Percentiles rank a stretch among this genome's conserved stretches.
Evolutionary conservation across 176 grass and related monocot species (phyloP).

Genomic region (Echinochloa phyllopogon): DNA sequence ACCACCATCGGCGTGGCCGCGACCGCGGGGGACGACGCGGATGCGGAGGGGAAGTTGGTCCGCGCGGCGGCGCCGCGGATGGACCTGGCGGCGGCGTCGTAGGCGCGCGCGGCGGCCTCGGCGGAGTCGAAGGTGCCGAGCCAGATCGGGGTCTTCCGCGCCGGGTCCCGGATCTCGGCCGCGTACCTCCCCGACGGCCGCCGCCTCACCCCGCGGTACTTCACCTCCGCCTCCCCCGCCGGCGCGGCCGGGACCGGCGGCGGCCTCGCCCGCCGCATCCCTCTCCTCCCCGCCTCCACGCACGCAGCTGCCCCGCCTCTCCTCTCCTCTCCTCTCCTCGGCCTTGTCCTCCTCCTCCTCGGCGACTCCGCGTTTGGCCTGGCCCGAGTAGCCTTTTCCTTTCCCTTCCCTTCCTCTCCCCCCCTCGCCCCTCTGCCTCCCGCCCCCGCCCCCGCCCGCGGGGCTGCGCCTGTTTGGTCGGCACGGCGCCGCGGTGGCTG

Average conservation of each 20-base stretch:
- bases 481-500: slow-evolving; percentile 21
- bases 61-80: slow-evolving; percentile 65
- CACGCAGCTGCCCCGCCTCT: background rate
- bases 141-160: slow-evolving; percentile 68
- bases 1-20: background rate
- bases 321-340: background rate
- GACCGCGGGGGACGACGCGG: background rate
- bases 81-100: slow-evolving; percentile 71
- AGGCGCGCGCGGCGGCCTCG: slow-evolving; percentile 67
- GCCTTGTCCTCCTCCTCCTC: slow-evolving; percentile 6
- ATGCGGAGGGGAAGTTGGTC: slow-evolving; percentile 58
- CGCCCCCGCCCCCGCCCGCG: background rate
- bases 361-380: slow-evolving; percentile 50
- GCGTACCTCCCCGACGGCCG: slow-evolving; percentile 78
- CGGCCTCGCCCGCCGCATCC: slow-evolving; percentile 52
- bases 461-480: slow-evolving; percentile 51
- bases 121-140: slow-evolving; percentile 75
- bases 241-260: slow-evolving; percentile 26
- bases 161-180: slow-evolving; percentile 86
- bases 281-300: background rate
- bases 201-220: slow-evolving; percentile 72
- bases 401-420: background rate
- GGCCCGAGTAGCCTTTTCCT: background rate
- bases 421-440: background rate
- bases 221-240: slow-evolving; percentile 35